A percentile compares a stretch with the other conserved stretches of the same genome.
Conservation (phyloP, 306 rosid species). For the Astragalus membranaceus region DNA sequence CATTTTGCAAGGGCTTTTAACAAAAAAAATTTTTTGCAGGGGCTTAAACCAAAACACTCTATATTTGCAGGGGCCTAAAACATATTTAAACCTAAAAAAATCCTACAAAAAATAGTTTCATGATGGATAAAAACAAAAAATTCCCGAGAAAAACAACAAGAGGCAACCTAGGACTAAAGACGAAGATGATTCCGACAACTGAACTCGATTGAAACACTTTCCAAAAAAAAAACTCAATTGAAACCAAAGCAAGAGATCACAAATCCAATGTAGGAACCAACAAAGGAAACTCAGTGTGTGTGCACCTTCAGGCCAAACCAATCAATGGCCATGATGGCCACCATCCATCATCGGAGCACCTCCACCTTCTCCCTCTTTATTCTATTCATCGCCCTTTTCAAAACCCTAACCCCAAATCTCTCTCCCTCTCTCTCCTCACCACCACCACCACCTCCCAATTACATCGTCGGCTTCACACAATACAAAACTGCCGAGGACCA, state of each 20-base stretch:
- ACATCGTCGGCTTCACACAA: slow-evolving; percentile 63
- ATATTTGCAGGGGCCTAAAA: no score
- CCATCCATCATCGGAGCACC: background rate
- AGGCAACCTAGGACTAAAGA: background rate
- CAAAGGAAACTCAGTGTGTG: background rate
- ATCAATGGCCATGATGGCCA: slow-evolving; percentile 25
- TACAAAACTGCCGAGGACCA: slow-evolving; percentile 55
- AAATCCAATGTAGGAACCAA: background rate
- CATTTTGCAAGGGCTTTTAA: no score
- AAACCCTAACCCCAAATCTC: slow-evolving; percentile 27
- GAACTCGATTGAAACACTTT: background rate
- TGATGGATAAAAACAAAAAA: no score
- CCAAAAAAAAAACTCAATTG: background rate
- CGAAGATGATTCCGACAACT: background rate
- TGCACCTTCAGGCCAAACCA: background rate
- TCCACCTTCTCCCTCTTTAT: slow-evolving; percentile 26
- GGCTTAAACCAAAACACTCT: no score
- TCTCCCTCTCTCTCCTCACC: background rate
- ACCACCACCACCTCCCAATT: slow-evolving; percentile 24
- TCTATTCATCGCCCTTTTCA: slow-evolving; percentile 35
- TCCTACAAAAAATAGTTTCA: no score
- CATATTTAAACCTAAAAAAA: no score
- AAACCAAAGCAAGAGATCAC: background rate
- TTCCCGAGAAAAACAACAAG: no score
- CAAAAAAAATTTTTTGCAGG: no score